A percentile compares a stretch with the other conserved stretches of the same genome.
Conservation (phyloP, 345 rosid species). For the Cardamine resedifolia region DNA sequence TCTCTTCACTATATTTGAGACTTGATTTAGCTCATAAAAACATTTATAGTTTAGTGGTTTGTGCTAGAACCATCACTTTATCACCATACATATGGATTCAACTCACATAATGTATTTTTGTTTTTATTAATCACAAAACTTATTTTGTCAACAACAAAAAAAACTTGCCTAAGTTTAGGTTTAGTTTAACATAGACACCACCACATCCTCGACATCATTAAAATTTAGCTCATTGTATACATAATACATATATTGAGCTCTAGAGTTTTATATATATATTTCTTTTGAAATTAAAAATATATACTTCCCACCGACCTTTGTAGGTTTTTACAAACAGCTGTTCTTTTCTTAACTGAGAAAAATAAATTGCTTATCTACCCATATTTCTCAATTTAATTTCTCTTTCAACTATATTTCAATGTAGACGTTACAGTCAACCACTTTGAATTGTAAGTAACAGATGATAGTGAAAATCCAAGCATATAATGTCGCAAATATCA, state of each 20-base stretch:
- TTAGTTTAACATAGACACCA: not conserved
- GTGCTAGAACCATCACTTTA: no score
- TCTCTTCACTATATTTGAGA: not conserved
- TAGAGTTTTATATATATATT: no score
- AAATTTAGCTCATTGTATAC: not conserved
- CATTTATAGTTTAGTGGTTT: no score
- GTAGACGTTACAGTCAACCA: conserved; percentile 15
- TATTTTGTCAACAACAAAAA: no score
- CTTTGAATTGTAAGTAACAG: not conserved
- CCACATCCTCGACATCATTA: no score
- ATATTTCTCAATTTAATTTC: not conserved
- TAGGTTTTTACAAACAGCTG: not conserved
- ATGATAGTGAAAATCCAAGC: not conserved
- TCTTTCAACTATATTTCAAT: not conserved
- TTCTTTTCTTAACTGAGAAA: not conserved
- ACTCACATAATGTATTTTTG: no score
- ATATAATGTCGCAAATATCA: not conserved
- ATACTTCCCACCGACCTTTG: not conserved
- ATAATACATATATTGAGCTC: no score
- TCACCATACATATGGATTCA: not conserved
- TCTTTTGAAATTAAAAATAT: no score
- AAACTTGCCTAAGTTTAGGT: not conserved
- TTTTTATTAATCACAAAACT: no score
- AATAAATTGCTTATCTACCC: not conserved
- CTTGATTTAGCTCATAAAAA: not conserved